phyloP scores from a whole-genome alignment of 2,329 filamentous ascomycete species.

The Ceratocystis colombiana region DNA sequence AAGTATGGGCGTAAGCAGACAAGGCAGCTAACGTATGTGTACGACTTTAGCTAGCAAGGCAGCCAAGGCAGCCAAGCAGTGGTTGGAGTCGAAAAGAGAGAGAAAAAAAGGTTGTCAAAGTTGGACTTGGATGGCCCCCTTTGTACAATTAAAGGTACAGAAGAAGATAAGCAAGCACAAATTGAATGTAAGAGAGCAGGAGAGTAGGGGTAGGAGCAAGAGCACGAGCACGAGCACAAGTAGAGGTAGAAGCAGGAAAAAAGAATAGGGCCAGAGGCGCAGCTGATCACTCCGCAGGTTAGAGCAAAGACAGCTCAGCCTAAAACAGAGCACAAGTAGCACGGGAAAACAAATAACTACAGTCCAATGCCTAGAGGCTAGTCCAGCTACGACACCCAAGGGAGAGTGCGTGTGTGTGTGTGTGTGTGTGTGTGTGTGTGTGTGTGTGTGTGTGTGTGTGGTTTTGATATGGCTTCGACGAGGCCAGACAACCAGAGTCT shows the following conservation, averaged over 20 bases:
- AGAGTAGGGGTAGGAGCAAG: not conserved
- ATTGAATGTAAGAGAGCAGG: not conserved
- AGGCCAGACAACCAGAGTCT: not conserved
- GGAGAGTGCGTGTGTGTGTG: not conserved
- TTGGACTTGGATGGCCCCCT: not conserved
- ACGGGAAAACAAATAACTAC: not conserved
- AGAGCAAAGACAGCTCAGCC: conserved; percentile 6
- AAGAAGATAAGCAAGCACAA: conserved; percentile 6
- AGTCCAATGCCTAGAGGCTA: not conserved
- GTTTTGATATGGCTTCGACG: not conserved
- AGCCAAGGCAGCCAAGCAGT: not conserved
- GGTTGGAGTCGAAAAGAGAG: not conserved
- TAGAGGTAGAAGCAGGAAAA: conserved; percentile 1
- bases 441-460: not conserved
- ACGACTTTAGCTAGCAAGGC: not conserved
- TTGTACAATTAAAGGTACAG: not conserved
- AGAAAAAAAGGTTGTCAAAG: not conserved
- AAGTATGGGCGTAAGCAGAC: not conserved
- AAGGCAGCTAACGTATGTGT: not conserved
- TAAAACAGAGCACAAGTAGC: conserved; percentile 7
- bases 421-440: not conserved
- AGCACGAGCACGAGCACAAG: conserved; percentile 11
- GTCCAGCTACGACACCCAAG: not conserved
- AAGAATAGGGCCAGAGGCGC: conserved; percentile 11
- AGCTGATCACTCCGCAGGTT: conserved; percentile 10